Conservation (phyloP, 225 moss, liverwort and hornwort genomes). For the Marchantia polymorpha region DNA sequence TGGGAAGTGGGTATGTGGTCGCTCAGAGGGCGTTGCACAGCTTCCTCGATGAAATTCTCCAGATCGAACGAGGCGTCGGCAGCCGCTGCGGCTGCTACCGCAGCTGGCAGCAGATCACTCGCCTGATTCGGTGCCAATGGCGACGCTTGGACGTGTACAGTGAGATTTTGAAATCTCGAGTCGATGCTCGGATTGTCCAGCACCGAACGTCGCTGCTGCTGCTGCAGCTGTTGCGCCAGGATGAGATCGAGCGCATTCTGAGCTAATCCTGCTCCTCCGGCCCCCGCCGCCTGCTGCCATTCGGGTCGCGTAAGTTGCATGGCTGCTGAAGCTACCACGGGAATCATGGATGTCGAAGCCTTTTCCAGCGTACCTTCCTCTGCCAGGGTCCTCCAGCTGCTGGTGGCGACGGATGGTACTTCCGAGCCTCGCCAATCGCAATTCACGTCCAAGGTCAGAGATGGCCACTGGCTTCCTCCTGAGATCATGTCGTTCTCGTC, state of each 20-base stretch:
- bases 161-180: slow-evolving; percentile 25
- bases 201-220: neutral
- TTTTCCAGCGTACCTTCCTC: neutral
- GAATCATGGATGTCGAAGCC: neutral
- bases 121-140: neutral
- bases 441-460: slow-evolving; percentile 2
- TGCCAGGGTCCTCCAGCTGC: neutral
- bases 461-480: slow-evolving; percentile 20
- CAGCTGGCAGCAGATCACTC: neutral
- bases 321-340: neutral
- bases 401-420: neutral
- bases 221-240: neutral
- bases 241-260: neutral
- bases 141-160: neutral
- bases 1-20: neutral
- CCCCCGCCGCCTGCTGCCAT: slow-evolving; percentile 3
- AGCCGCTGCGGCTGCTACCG: neutral
- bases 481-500: neutral
- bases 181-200: neutral
- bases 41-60: slow-evolving; percentile 5
- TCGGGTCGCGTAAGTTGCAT: neutral
- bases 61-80: neutral
- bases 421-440: neutral
- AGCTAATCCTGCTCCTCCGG: neutral
- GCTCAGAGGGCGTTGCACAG: neutral